Base-by-base conservation (phyloP, 2,329 filamentous ascomycete species). In the Stachybotrys echinatus region DNA sequence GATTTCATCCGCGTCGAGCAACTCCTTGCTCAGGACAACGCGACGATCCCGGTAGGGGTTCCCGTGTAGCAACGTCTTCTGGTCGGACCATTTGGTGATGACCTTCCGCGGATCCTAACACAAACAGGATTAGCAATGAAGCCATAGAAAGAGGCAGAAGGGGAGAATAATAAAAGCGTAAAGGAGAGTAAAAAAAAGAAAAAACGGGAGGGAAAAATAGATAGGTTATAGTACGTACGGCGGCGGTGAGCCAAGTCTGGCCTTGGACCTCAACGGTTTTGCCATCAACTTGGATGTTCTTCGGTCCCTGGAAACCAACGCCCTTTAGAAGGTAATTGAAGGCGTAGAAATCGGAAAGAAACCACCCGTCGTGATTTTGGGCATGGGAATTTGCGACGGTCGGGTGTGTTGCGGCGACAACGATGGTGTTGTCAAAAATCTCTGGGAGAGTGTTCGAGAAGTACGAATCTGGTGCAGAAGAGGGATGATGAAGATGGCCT, bases 311-410 rank as follows among this genome's bases (percentile, higher is more conserved):
- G 31, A 10, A 37, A 17, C 31, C 31, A 10, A 17, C 8, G 10
- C 31, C 42, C 18, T 50, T 50, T 6, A 55, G 42, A 4, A 55
- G 47, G 39, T 49, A 48, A 42, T 53, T 51, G 47, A 55, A 53
- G 18, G 53, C 49, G 21, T 53, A 53, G 27, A 55, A 55, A 37
- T 55, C 53, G 4, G 53, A 47, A 3, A 55, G 19, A 37, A 55
- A 48, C 53, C 51, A 53, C 4, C 51, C 53, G 10, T 53, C 51
- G 20, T 37, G 19, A 4, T 23, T 22, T 12, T 31, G 45, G n/a
- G 47, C 17, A n/a, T n/a, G n/a, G 6, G 45, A 50, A 8, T 18
- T n/a, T 31, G 22, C 12, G 27, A 52, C 39, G 42, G 49, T 50
- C 5, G 50, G 51, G 19, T 27, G 38, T 10, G 50, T 22, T 34